These are phyloP conservation scores for Colletotrichum cuscutae DNA, from an alignment of 2,329 filamentous ascomycete genomes.

Conservation along the genomic window DNA sequence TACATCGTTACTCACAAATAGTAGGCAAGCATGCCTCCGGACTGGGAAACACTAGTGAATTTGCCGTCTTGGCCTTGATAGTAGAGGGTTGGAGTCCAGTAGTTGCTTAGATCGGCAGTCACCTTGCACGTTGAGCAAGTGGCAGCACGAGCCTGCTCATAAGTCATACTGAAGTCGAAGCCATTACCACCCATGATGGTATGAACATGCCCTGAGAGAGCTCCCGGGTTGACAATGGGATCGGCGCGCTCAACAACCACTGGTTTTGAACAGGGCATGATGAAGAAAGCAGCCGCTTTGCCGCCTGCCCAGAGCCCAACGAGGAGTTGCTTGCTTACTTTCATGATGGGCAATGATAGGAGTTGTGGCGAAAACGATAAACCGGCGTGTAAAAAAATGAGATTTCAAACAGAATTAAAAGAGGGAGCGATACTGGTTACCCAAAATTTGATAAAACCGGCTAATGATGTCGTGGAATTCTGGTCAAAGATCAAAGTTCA, in stretches of 20 bases:
- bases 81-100: conserved; percentile 72
- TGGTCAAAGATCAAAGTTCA: not conserved
- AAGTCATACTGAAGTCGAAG: conserved; percentile 66
- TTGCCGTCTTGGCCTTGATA: conserved; percentile 64
- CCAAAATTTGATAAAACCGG: not conserved
- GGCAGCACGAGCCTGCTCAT: conserved; percentile 60
- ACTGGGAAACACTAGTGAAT: conserved; percentile 55
- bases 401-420: not conserved
- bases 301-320: conserved; percentile 1
- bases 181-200: conserved; percentile 71
- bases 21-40: conserved; percentile 59
- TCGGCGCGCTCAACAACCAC: conserved; percentile 59
- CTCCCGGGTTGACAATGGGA: conserved; percentile 67
- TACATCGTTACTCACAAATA: conserved; percentile 55
- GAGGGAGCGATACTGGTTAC: not conserved
- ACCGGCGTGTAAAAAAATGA: not conserved
- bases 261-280: conserved; percentile 33
- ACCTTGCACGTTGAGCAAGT: conserved; percentile 74
- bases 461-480: not conserved
- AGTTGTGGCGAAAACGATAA: not conserved
- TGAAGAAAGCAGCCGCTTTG: conserved; percentile 31
- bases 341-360: conserved; percentile 9
- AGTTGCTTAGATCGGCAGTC: conserved; percentile 70
- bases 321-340: not conserved
- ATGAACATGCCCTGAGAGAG: conserved; percentile 66